Conservation (phyloP, 495 filamentous ascomycete species). For the Elaphomyces granulatus region DNA sequence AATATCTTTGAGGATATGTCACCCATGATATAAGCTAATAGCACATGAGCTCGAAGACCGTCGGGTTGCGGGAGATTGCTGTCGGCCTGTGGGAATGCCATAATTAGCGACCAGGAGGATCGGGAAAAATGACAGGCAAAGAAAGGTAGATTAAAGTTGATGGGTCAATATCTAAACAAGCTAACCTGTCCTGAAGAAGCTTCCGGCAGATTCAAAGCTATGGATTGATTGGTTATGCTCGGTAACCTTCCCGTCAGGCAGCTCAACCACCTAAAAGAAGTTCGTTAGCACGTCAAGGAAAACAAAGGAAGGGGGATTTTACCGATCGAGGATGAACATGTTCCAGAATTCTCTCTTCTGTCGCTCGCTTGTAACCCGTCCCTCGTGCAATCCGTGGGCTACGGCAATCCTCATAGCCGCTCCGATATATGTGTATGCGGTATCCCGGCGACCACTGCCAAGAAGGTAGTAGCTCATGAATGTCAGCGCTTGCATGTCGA, state of each 20-base stretch:
- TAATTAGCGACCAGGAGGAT: too few species aligned
- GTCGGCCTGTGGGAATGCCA: too few species aligned
- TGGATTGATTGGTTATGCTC: slow-evolving; percentile 19
- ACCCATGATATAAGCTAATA: slow-evolving; percentile 23
- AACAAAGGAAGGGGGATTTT: slow-evolving; percentile 1
- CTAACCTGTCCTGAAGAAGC: slow-evolving; percentile 12
- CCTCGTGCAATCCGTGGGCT: slow-evolving; percentile 22
- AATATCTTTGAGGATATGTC: slow-evolving; percentile 24
- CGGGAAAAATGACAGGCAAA: too few species aligned
- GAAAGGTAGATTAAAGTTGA: too few species aligned
- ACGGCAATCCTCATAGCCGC: slow-evolving; percentile 22
- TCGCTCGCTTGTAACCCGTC: slow-evolving; percentile 14
- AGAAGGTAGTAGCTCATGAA: slow-evolving; percentile 27
- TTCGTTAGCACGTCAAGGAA: slow-evolving; percentile 3
- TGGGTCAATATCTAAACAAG: too few species aligned
- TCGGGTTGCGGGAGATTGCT: slow-evolving; percentile 15
- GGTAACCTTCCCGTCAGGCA: slow-evolving; percentile 29
- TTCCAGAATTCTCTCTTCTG: slow-evolving; percentile 28
- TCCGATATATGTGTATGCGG: slow-evolving; percentile 22
- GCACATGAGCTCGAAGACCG: slow-evolving; percentile 24
- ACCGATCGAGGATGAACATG: slow-evolving; percentile 28
- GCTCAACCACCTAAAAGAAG: slow-evolving; percentile 20
- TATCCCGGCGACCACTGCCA: slow-evolving; percentile 26
- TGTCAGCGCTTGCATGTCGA: slow-evolving; percentile 18
- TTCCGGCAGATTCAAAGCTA: slow-evolving; percentile 19